Evolutionary conservation across 129 eudicot species (phyloP).

Genomic region (Silybum marianum): DNA sequence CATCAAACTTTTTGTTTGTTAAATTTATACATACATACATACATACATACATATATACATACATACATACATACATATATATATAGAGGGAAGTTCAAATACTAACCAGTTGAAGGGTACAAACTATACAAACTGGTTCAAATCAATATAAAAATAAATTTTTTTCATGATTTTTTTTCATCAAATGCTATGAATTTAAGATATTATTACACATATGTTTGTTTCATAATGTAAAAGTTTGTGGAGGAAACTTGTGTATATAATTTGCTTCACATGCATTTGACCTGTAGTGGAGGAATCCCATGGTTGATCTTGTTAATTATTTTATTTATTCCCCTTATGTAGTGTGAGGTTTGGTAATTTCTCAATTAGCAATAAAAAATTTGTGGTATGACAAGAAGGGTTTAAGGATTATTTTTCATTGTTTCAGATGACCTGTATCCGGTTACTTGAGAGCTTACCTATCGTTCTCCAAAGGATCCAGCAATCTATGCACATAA

Average conservation of each 20-base stretch:
- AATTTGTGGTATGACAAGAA: not conserved
- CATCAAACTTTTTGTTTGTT: not conserved
- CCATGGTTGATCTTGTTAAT: slow-evolving; percentile 8
- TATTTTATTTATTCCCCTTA: not conserved
- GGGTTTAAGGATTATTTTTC: slow-evolving; percentile 17
- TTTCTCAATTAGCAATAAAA: not conserved
- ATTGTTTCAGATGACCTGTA: slow-evolving; percentile 86
- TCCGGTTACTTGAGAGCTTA: slow-evolving; percentile 82
- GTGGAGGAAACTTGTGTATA: not conserved
- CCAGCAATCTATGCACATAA: slow-evolving; percentile 35
- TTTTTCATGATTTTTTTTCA: too few relatives aligned
- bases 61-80: not conserved
- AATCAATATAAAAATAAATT: too few relatives aligned
- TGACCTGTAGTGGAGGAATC: slow-evolving; percentile 11
- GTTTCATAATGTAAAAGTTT: too few relatives aligned
- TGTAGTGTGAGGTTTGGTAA: slow-evolving; percentile 8
- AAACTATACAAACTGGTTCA: too few relatives aligned
- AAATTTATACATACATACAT: not conserved
- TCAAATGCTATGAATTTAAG: too few relatives aligned
- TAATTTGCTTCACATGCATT: not conserved
- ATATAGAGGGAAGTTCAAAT: too few relatives aligned
- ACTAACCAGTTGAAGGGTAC: too few relatives aligned
- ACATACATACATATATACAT: too few relatives aligned
- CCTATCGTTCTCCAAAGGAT: slow-evolving; percentile 68
- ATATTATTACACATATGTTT: too few relatives aligned